Evolutionary conservation across 2,329 filamentous ascomycete species (phyloP), one percentile per base, ranked within the genome.

Genomic region (Fusarium concolor): DNA sequence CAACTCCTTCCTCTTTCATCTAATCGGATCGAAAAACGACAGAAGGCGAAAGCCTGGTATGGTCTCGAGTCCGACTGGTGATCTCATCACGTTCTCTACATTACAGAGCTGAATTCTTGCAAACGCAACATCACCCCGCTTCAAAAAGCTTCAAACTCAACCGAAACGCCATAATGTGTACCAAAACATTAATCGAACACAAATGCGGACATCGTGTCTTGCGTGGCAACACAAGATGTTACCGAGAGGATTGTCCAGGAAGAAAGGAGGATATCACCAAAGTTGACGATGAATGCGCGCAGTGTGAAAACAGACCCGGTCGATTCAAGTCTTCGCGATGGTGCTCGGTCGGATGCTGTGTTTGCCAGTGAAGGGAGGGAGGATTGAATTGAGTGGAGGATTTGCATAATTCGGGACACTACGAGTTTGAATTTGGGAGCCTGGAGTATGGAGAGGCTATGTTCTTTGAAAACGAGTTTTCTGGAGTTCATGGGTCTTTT

Each of bases 171-270:
- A 28, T 39, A 45, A 80, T 80, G 79, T 80, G 79, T 58, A 74
- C 72, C 45, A 74, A 70, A 41, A 75, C 70, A 41, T 26, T 78
- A 31, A 70, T 79, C 64, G 74, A 80, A 55, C 77, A 80, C 57
- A 71, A 71, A 56, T 80, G 79, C 73, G 76, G 77, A 53, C 79
- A 80, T 68, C 74, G 71, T 41, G 74, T 79, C 42, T 66, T 72
- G 38, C 71, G 79, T 28, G 79, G 79, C 46, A 76, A 75, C 49
- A 79, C 79, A 12, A 71, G 73, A 62, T 80, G 79, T 69, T 80
- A 76, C 51, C 61, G 65, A 41, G 73, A 75, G 8, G 59, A 75
- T 24, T 80, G 79, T 55, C 54, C 73, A 1, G 76, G 72, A 4
- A 71, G 74, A 28, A 72, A 67, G 22, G 77, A 79, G 28, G 76